These are phyloP conservation scores for Bipolaris bicolor DNA, from an alignment of 2,329 filamentous ascomycete species.

Conservation along the genomic window DNA sequence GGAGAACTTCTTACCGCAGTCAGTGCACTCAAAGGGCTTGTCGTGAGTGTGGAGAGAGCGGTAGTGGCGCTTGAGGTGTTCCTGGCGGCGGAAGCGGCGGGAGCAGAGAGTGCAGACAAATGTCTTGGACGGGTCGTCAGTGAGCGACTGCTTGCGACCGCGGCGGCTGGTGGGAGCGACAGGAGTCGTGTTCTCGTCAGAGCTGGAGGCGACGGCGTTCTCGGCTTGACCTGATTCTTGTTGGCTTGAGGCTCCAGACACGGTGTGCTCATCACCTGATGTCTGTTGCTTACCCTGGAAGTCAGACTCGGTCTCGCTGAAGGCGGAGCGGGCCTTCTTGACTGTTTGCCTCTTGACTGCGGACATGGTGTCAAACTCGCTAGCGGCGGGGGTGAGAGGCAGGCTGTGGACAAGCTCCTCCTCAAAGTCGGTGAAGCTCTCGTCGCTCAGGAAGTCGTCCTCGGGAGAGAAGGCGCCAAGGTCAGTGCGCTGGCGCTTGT, in stretches of 20 bases:
- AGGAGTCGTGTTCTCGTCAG: conserved; percentile 48
- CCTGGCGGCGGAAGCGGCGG: conserved; percentile 95
- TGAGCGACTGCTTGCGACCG: conserved; percentile 96
- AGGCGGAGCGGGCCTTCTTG: conserved; percentile 40
- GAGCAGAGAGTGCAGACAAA: conserved; percentile 97
- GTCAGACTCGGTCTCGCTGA: conserved; percentile 46
- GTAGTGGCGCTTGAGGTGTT: conserved; percentile 98
- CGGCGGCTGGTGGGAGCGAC: conserved; percentile 74
- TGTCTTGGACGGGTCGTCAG: conserved; percentile 97
- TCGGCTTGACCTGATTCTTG: conserved; percentile 47
- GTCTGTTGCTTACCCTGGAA: conserved; percentile 44
- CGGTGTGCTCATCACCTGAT: conserved; percentile 40
- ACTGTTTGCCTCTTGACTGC: conserved; percentile 35
- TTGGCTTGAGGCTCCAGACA: conserved; percentile 48
- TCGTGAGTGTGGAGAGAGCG: conserved; percentile 97
- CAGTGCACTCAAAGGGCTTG: conserved; percentile 96
- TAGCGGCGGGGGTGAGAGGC: conserved; percentile 65
- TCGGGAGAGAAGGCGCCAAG: conserved; percentile 66
- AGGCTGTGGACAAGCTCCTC: conserved; percentile 69
- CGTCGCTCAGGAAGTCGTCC: conserved; percentile 78
- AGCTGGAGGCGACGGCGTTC: conserved; percentile 55
- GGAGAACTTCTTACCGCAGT: conserved; percentile 99
- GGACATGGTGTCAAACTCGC: conserved; percentile 50
- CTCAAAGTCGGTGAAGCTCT: conserved; percentile 77
- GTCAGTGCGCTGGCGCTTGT: conserved; percentile 76